Percentiles rank a stretch among this genome's conserved stretches.
These are phyloP conservation scores for Ophiocytium majus DNA, from an alignment of 352 stramenopile genomes.

Conservation along the genomic window DNA sequence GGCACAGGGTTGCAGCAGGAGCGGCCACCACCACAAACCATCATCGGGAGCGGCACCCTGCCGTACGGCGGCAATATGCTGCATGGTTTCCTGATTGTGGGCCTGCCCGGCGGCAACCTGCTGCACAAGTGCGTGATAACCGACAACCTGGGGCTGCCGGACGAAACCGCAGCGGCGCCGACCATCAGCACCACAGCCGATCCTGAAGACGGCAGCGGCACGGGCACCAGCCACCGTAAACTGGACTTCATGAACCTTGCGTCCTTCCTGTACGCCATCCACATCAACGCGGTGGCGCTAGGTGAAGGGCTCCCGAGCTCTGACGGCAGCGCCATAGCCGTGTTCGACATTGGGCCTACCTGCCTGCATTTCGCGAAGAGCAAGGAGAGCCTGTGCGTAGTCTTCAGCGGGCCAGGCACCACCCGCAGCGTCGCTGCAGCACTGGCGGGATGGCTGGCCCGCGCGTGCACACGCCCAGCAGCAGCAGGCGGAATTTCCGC, in stretches of 20 bases:
- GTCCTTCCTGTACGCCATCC: background rate
- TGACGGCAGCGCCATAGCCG: background rate
- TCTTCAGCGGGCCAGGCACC: background rate
- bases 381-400: background rate
- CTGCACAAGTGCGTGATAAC: background rate
- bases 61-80: no score
- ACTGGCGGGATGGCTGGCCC: background rate
- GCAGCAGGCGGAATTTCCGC: no score
- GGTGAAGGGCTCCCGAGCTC: background rate
- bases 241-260: background rate
- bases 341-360: background rate
- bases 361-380: background rate
- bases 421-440: background rate
- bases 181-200: no score
- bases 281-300: background rate
- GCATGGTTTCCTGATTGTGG: background rate
- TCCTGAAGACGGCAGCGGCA: no score
- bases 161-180: background rate
- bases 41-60: no score
- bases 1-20: no score
- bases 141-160: background rate
- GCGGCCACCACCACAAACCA: no score
- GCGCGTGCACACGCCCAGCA: background rate
- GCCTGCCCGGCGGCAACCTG: background rate
- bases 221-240: no score